Conservation (phyloP, 176 grass and related monocot species). For the Panicum miliaceum region DNA sequence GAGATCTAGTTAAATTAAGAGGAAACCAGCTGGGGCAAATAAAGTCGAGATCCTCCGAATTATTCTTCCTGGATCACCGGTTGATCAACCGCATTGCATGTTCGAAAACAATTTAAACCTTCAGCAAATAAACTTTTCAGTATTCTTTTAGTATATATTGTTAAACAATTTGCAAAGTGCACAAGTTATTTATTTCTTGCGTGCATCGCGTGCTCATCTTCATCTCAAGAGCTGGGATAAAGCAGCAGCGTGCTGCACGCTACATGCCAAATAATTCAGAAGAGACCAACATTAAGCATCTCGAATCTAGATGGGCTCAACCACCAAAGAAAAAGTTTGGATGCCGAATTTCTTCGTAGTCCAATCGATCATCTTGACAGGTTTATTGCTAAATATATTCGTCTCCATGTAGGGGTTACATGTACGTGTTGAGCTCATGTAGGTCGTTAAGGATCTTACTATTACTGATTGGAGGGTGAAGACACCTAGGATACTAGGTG, state of each 20-base stretch:
- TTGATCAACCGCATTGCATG: background rate
- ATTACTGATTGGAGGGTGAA: too few species aligned
- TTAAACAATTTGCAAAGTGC: background rate
- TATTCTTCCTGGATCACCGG: background rate
- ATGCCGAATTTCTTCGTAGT: background rate
- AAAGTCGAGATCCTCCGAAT: background rate
- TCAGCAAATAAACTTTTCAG: background rate
- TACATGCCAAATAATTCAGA: conserved; percentile 11
- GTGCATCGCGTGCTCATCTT: background rate
- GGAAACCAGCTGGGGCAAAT: background rate
- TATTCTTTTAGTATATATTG: background rate
- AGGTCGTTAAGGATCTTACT: too few species aligned
- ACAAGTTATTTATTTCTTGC: background rate
- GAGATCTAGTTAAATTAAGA: background rate
- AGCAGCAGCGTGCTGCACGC: conserved; percentile 14
- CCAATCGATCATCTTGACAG: background rate
- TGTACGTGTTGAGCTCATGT: background rate
- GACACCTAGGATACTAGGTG: too few species aligned
- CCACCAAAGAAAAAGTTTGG: background rate
- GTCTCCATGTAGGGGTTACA: background rate
- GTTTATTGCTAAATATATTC: conserved; percentile 24
- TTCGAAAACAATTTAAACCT: background rate
- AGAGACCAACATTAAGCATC: background rate
- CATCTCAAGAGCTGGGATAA: background rate
- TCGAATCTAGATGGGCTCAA: conserved; percentile 21